A percentile compares a stretch with the other conserved stretches of the same genome.
phyloP scores from a whole-genome alignment of 2,329 filamentous ascomycete species.

The Pestalotiopsis sp. region DNA sequence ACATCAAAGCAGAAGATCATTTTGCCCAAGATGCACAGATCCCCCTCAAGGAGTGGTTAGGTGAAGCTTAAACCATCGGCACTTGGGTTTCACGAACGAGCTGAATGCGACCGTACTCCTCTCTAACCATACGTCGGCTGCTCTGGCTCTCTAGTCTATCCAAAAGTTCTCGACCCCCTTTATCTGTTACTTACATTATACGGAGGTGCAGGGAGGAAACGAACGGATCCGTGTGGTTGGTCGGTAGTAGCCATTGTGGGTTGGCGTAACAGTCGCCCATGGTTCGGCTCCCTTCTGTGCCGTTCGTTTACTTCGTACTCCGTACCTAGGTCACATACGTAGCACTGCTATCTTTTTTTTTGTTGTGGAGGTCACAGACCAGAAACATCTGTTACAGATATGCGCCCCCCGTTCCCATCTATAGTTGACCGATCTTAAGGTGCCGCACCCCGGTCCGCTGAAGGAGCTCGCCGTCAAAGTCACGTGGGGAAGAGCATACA shows the following conservation, averaged over 20 bases:
- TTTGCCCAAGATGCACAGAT: conserved; percentile 8
- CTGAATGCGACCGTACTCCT: not conserved
- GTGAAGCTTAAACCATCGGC: conserved; percentile 9
- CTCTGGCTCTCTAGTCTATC: not conserved
- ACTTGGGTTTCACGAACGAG: conserved; percentile 1
- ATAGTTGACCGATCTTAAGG: not conserved
- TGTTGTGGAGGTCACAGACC: not conserved
- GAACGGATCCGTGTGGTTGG: not conserved
- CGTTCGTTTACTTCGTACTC: not conserved
- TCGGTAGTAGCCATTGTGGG: not conserved
- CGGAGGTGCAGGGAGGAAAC: not conserved
- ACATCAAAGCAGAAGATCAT: not conserved
- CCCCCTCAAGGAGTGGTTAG: not conserved
- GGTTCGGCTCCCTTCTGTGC: not conserved
- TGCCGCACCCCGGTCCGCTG: not conserved
- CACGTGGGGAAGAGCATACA: not conserved
- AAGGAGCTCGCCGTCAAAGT: not conserved
- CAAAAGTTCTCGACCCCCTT: not conserved
- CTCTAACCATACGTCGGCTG: not conserved
- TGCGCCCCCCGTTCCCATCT: not conserved
- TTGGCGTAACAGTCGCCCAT: not conserved
- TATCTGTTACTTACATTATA: not conserved
- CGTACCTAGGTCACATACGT: no score
- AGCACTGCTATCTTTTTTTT: not conserved
- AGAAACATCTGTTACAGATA: conserved; percentile 11